These are phyloP conservation scores for Actinomortierella ambigua DNA, from an alignment of 371 early-diverging fungal species.

Conservation along the genomic window DNA sequence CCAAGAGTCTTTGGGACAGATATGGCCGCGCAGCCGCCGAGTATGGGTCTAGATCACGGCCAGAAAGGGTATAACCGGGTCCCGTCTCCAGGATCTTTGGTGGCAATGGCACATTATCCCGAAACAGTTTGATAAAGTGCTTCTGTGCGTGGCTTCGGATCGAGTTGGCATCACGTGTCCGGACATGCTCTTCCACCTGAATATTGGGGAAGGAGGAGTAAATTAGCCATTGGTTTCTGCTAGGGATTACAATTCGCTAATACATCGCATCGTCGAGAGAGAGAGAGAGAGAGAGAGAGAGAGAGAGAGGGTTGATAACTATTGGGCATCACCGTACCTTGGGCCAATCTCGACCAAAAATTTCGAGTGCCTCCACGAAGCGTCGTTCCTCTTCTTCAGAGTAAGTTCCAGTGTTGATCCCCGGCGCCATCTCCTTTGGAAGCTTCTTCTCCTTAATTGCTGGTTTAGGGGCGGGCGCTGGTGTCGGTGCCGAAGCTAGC, in stretches of 20 bases:
- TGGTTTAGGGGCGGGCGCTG: slow-evolving; percentile 1
- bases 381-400: slow-evolving; percentile 76
- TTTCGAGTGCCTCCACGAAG: slow-evolving; percentile 78
- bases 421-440: slow-evolving; percentile 52
- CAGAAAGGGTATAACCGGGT: slow-evolving; percentile 87
- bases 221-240: neutral
- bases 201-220: neutral
- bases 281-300: too few species aligned
- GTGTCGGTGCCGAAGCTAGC: slow-evolving; percentile 5
- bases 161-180: slow-evolving; percentile 81
- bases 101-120: slow-evolving; percentile 82
- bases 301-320: neutral
- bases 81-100: slow-evolving; percentile 80
- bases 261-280: neutral
- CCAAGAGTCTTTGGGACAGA: slow-evolving; percentile 49
- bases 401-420: slow-evolving; percentile 75
- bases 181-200: slow-evolving; percentile 72
- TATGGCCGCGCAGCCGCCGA: slow-evolving; percentile 87
- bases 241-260: too few species aligned
- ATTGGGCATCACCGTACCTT: too few species aligned
- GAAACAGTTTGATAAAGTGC: slow-evolving; percentile 86
- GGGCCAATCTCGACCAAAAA: slow-evolving; percentile 84
- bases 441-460: slow-evolving; percentile 29
- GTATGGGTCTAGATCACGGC: slow-evolving; percentile 84
- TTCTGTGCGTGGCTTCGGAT: slow-evolving; percentile 91